These are phyloP conservation scores for Candolleomyces efflorescens DNA, from an alignment of 768 basidiomycete species.

Conservation along the genomic window DNA sequence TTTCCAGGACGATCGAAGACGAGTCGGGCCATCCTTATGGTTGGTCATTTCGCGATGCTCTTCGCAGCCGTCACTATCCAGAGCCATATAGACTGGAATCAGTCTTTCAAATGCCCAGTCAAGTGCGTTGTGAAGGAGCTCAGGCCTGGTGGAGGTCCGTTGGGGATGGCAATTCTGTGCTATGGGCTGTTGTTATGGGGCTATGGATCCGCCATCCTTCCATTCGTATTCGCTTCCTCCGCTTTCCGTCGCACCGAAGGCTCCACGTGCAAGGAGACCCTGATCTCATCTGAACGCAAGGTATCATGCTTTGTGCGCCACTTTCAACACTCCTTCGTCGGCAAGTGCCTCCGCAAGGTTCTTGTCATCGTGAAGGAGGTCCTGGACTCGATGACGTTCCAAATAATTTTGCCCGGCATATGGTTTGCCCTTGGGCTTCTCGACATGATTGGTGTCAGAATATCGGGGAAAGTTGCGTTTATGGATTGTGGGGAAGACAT, in stretches of 20 bases:
- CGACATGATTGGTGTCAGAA: background rate
- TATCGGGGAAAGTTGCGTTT: background rate
- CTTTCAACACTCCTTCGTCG: too few species aligned
- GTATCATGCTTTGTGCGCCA: too few species aligned
- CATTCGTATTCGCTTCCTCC: background rate
- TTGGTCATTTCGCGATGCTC: background rate
- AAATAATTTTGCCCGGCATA: background rate
- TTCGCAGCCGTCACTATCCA: background rate
- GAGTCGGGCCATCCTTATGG: background rate
- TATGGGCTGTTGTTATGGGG: conserved; percentile 1
- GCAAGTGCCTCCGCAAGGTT: too few species aligned
- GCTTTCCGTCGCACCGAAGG: too few species aligned
- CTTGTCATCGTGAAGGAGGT: background rate
- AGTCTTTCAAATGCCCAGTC: background rate
- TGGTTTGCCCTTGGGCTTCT: background rate
- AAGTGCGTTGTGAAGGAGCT: background rate
- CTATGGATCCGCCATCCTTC: background rate
- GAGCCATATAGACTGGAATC: background rate
- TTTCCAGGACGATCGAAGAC: background rate
- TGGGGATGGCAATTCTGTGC: background rate
- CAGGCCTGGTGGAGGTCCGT: background rate
- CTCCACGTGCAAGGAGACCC: too few species aligned
- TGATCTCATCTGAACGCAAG: too few species aligned
- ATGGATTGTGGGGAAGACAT: background rate
- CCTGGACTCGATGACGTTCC: background rate